Percentiles rank a stretch among this genome's conserved stretches.
phyloP scores from a whole-genome alignment of 2,329 filamentous ascomycete species.

The Monilinia vaccinii-corymbosi region DNA sequence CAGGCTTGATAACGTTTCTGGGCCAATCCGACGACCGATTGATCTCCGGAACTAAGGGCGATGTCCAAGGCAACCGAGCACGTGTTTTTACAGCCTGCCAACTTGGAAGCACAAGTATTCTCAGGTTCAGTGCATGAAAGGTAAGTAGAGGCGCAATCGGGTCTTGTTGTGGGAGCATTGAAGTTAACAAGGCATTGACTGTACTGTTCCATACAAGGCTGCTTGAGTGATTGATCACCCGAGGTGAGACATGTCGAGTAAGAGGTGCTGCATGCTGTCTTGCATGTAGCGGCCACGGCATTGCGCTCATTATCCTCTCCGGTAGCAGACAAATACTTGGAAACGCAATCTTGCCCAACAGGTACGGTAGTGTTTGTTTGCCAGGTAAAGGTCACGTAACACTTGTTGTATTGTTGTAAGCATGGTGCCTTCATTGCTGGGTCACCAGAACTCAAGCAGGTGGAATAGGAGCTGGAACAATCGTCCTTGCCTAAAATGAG shows the following conservation, averaged over 20 bases:
- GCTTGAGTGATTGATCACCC: conserved; percentile 7
- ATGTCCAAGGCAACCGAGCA: conserved; percentile 12
- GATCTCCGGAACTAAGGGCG: conserved; percentile 11
- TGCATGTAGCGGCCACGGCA: conserved; percentile 11
- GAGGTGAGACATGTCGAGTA: conserved; percentile 7
- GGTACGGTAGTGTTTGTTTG: not conserved
- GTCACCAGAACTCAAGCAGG: not conserved
- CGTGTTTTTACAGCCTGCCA: conserved; percentile 13
- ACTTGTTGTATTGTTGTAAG: not conserved
- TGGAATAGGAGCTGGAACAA: not conserved
- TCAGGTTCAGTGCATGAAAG: not conserved
- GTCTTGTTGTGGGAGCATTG: not conserved
- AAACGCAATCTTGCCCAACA: conserved; percentile 11
- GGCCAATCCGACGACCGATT: not conserved
- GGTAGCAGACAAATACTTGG: conserved; percentile 11
- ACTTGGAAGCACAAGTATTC: conserved; percentile 6
- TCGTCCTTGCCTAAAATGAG: not conserved
- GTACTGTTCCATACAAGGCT: conserved; percentile 10
- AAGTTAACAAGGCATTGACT: conserved; percentile 6
- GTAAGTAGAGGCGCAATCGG: not conserved
- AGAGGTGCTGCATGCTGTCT: not conserved
- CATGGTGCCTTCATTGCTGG: not conserved
- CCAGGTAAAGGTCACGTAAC: not conserved
- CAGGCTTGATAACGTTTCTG: conserved; percentile 10
- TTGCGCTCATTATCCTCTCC: conserved; percentile 9